A percentile compares a stretch with the other conserved stretches of the same genome.
phyloP scores from a whole-genome alignment of 441 rosid genomes.

The Gossypium lobatum region DNA sequence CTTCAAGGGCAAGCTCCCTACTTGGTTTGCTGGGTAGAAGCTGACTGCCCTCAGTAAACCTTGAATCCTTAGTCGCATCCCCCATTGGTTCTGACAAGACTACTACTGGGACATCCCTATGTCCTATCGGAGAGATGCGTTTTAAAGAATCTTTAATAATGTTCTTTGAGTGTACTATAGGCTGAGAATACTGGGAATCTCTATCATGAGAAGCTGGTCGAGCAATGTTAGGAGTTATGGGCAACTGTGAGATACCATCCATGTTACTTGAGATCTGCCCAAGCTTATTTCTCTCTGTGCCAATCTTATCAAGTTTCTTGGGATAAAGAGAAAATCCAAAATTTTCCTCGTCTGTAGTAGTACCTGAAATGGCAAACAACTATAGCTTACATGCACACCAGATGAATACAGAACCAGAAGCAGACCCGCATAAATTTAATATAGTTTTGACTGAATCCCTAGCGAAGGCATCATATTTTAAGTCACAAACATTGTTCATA shows the following conservation, averaged over 20 bases:
- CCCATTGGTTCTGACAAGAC: constrained; percentile 24
- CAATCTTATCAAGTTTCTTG: constrained; percentile 41
- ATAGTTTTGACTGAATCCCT: constrained; percentile 5
- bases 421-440: background rate
- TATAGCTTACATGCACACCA: constrained; percentile 10
- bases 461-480: background rate
- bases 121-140: constrained; percentile 32
- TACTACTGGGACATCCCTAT: constrained; percentile 28
- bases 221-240: constrained; percentile 31
- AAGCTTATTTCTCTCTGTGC: constrained; percentile 37
- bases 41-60: constrained; percentile 35
- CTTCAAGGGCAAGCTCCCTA: constrained; percentile 57
- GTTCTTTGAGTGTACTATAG: constrained; percentile 31
- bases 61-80: constrained; percentile 30
- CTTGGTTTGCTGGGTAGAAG: constrained; percentile 37
- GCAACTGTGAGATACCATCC: constrained; percentile 35
- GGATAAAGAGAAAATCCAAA: constrained; percentile 47
- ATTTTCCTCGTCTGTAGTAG: constrained; percentile 40
- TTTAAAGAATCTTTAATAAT: constrained; percentile 39
- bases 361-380: constrained; percentile 27
- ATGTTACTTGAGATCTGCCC: constrained; percentile 33
- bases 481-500: background rate
- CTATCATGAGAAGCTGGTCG: constrained; percentile 34
- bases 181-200: constrained; percentile 36
- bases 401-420: constrained; percentile 4